These are phyloP conservation scores for Luzula sylvatica DNA, from an alignment of 176 grass and related monocot species.

Conservation along the genomic window DNA sequence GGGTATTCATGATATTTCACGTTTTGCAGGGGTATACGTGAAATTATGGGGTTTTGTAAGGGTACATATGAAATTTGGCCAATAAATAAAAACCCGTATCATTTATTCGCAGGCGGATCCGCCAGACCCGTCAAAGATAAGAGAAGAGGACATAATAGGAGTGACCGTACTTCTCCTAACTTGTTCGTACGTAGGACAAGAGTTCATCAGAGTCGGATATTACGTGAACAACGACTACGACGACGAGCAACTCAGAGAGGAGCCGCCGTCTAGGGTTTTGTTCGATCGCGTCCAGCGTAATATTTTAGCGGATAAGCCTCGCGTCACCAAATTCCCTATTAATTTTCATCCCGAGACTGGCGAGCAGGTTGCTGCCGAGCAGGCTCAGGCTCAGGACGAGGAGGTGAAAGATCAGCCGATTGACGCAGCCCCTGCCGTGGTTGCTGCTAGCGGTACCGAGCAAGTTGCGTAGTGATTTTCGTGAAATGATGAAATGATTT, in stretches of 20 bases:
- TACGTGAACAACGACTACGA: conserved; percentile 98
- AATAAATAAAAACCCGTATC: too few species aligned
- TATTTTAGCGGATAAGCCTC: conserved; percentile 89
- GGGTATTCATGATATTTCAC: too few species aligned
- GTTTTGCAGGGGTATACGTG: too few species aligned
- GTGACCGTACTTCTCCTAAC: conserved; percentile 90
- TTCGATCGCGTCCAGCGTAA: conserved; percentile 87
- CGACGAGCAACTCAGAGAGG: conserved; percentile 86
- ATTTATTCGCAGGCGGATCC: conserved; percentile 98
- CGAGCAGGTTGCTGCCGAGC: conserved; percentile 33
- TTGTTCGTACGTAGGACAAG: conserved; percentile 90
- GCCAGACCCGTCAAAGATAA: conserved; percentile 80
- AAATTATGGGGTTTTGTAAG: too few species aligned
- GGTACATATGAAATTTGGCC: too few species aligned
- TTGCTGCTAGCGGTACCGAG: too few species aligned
- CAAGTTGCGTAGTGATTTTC: too few species aligned
- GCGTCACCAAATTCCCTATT: conserved; percentile 96
- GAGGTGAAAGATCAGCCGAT: too few species aligned
- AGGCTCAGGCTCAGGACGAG: conserved; percentile 33
- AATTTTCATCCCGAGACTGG: conserved; percentile 86
- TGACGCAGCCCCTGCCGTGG: too few species aligned
- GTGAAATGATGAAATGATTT: too few species aligned
- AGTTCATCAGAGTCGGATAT: conserved; percentile 98
- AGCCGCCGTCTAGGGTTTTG: conserved; percentile 62
- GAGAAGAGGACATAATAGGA: conserved; percentile 94